phyloP scores from a whole-genome alignment of 164 flowering plant species.

The Sextonia rubra region DNA sequence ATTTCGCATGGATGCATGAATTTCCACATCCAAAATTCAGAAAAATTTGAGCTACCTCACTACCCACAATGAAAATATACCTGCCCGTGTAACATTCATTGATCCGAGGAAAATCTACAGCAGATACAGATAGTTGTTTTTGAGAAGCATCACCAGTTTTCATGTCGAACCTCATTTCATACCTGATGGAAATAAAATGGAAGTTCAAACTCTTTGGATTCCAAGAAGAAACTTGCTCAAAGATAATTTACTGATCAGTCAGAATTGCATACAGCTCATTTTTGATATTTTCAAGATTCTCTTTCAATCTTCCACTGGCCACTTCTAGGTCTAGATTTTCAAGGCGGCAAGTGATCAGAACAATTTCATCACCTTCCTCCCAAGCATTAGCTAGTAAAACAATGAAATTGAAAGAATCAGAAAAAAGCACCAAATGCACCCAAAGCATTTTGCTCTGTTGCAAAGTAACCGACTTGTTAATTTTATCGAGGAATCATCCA shows the following conservation, averaged over 20 bases:
- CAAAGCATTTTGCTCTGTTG: background rate
- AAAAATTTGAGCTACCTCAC: background rate
- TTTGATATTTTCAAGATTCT: slow-evolving; percentile 55
- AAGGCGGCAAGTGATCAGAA: slow-evolving; percentile 79
- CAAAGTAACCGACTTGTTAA: background rate
- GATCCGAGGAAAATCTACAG: slow-evolving; percentile 90
- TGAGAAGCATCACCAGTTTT: slow-evolving; percentile 82
- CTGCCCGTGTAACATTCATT: slow-evolving; percentile 91
- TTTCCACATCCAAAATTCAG: background rate
- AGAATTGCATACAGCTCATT: slow-evolving; percentile 72
- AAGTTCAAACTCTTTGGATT: background rate
- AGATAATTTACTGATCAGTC: background rate
- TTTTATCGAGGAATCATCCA: background rate
- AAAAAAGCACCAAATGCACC: background rate
- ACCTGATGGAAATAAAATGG: slow-evolving; percentile 33
- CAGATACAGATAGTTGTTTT: slow-evolving; percentile 66
- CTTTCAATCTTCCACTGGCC: slow-evolving; percentile 58
- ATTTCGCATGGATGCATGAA: background rate
- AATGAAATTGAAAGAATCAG: slow-evolving; percentile 13
- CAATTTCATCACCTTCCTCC: slow-evolving; percentile 94
- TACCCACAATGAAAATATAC: slow-evolving; percentile 24
- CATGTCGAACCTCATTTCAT: slow-evolving; percentile 94
- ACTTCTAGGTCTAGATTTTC: slow-evolving; percentile 74
- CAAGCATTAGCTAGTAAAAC: slow-evolving; percentile 80
- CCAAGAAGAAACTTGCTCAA: background rate